phyloP scores from a whole-genome alignment of 495 filamentous ascomycete species.

The Parathielavia appendiculata region DNA sequence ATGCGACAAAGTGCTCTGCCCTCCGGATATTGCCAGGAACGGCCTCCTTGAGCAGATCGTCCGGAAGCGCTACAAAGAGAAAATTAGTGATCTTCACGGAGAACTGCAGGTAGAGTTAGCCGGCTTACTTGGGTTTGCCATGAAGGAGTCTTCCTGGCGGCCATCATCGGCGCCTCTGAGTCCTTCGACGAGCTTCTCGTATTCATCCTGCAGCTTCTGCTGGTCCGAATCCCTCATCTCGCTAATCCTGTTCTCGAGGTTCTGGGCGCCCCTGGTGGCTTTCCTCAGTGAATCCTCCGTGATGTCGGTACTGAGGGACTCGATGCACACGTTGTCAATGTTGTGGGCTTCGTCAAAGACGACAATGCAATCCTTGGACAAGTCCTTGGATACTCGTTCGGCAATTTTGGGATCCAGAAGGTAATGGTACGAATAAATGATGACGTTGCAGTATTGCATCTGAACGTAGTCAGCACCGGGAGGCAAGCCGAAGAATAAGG shows the following conservation, averaged over 20 bases:
- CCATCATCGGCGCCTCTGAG: slow-evolving; percentile 81
- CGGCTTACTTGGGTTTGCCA: slow-evolving; percentile 72
- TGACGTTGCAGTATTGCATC: slow-evolving; percentile 98
- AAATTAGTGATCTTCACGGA: neutral
- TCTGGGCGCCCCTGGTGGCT: slow-evolving; percentile 82
- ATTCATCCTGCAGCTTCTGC: slow-evolving; percentile 89
- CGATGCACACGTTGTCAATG: slow-evolving; percentile 99
- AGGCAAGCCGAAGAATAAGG: neutral
- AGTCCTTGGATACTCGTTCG: slow-evolving; percentile 89
- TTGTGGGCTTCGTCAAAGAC: slow-evolving; percentile 99
- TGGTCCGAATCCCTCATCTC: slow-evolving; percentile 93
- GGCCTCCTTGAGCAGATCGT: slow-evolving; percentile 83
- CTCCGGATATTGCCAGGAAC: slow-evolving; percentile 94
- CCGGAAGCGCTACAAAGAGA: slow-evolving; percentile 55
- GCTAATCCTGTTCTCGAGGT: slow-evolving; percentile 80
- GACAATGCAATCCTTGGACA: slow-evolving; percentile 97
- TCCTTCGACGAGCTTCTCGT: slow-evolving; percentile 91
- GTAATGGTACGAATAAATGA: slow-evolving; percentile 99
- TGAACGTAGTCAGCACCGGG: slow-evolving; percentile 29
- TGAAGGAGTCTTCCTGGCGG: slow-evolving; percentile 89
- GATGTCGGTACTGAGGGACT: slow-evolving; percentile 92
- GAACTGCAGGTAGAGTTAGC: neutral
- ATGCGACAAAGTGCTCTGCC: slow-evolving; percentile 94
- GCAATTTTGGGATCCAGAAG: slow-evolving; percentile 97
- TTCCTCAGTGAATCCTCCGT: slow-evolving; percentile 89